Evolutionary conservation across 805 yeast species (phyloP).

Genomic region (Pichia cephalocereana): DNA sequence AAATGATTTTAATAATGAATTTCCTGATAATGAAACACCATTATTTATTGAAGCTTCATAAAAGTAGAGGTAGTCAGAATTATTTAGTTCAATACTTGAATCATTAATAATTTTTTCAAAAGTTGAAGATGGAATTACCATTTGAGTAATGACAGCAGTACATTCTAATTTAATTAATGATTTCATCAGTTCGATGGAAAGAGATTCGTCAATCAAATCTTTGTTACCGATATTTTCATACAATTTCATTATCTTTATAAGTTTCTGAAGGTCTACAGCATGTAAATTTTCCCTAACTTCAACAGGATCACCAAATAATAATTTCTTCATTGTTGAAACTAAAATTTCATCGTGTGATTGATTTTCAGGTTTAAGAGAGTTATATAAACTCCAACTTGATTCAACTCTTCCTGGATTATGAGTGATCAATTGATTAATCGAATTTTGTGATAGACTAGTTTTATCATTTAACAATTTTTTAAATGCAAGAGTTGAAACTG

Average conservation of each 20-base stretch:
- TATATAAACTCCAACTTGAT: constrained; percentile 25
- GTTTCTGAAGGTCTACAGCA: constrained; percentile 9
- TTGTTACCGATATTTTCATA: constrained; percentile 11
- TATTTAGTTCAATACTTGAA: constrained; percentile 8
- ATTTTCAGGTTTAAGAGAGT: constrained; percentile 6
- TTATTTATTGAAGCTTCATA: constrained; percentile 11
- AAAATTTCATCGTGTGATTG: constrained; percentile 6
- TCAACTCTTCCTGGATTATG: constrained; percentile 30
- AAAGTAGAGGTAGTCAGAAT: constrained; percentile 16
- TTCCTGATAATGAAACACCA: constrained; percentile 12
- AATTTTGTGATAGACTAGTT: constrained; percentile 5
- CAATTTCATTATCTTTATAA: constrained; percentile 10
- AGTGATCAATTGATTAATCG: constrained; percentile 21
- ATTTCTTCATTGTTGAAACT: constrained; percentile 14
- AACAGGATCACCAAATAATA: constrained; percentile 16
- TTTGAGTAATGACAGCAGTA: constrained; percentile 9
- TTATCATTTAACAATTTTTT: constrained; percentile 4
- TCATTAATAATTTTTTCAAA: constrained; percentile 6
- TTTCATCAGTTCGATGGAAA: constrained; percentile 8
- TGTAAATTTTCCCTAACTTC: constrained; percentile 16
- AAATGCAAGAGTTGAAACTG: constrained; percentile 16
- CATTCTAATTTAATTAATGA: constrained; percentile 15
- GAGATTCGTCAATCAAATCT: constrained; percentile 6
- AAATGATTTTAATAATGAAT: constrained; percentile 8
- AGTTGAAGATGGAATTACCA: constrained; percentile 10